Base-by-base conservation (phyloP, 371 early-diverging fungal species). In the Mucor ambiguus region DNA sequence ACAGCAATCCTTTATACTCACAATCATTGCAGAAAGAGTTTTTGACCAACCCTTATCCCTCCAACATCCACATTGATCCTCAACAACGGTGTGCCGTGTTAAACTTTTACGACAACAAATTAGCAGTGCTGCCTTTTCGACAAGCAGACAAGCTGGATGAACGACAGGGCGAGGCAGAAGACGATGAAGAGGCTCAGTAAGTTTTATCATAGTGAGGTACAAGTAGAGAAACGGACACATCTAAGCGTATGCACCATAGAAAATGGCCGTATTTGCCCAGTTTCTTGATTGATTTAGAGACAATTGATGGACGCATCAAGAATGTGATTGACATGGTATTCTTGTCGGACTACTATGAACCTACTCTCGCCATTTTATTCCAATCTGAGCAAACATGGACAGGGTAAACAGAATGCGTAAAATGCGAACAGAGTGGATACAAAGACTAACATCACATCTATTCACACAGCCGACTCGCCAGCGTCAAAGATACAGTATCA, bases 291-390 rank as follows among this genome's bases (percentile, higher is more conserved):
- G 85, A 92, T 35, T 61, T 92, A 37, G 81, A 87, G 11, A 81
- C 81, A 0, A 88, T 92, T 37, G 92, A 89, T 62, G 69, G 79
- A n/a, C 82, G 86, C 52, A 86, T 97, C 54, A 86, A 87, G 60
- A 91, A 93, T 67, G 87, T 98, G 0, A 87, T 94, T 49, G 98
- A 97, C 69, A 88, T 96, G 84, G 86, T 82, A 1, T 99, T 99
- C 68, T 81, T 99, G 56, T 77, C 91, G 55, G 96, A 92, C 59
- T 98, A 94, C 68, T 88, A 92, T 65, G 95, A 95, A 74, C 98
- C 99, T 4, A 97, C 97, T 1, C 82, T 99, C 22, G 98, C 97
- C 5, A 90, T 98, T 62, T 80, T 99, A 61, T 96, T 92, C 75
- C 93, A 96, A 71, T 80, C 90, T 16, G 70, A 83, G 55, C 78